A percentile compares a stretch with the other conserved stretches of the same genome.
Conservation (phyloP, 768 basidiomycete species). For the Lentinula guzmanii region DNA sequence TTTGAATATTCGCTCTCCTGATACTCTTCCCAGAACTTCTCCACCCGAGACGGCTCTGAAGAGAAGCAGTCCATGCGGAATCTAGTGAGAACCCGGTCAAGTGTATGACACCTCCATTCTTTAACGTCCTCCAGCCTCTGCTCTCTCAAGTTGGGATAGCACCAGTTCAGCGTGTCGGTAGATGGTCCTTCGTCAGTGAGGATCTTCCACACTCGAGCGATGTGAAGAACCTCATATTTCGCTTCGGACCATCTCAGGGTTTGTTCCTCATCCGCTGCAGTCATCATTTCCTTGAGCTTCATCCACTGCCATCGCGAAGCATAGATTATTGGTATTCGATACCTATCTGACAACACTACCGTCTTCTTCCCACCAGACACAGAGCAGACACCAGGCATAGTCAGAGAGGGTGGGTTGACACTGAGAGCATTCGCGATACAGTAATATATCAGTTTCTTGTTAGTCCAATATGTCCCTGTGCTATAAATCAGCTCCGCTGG, state of each 20-base stretch:
- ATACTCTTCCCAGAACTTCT: constrained; percentile 1
- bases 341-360: background rate
- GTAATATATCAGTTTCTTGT: constrained; percentile 4
- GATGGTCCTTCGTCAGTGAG: constrained; percentile 2
- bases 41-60: background rate
- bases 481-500: constrained; percentile 4
- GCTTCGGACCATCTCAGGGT: background rate
- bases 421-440: background rate
- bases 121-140: background rate
- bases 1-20: background rate
- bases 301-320: background rate
- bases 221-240: constrained; percentile 4
- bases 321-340: constrained; percentile 1
- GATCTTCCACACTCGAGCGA: constrained; percentile 7
- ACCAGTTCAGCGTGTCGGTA: background rate
- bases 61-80: constrained; percentile 3
- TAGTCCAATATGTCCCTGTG: background rate
- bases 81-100: constrained; percentile 1
- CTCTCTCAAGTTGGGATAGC: background rate
- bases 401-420: background rate
- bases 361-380: constrained; percentile 4
- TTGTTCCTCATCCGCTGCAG: background rate
- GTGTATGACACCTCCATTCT: background rate
- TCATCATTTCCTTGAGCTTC: background rate
- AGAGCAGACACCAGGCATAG: background rate